phyloP scores from a whole-genome alignment of 2,329 filamentous ascomycete species.

The Passalora sequoiae region DNA sequence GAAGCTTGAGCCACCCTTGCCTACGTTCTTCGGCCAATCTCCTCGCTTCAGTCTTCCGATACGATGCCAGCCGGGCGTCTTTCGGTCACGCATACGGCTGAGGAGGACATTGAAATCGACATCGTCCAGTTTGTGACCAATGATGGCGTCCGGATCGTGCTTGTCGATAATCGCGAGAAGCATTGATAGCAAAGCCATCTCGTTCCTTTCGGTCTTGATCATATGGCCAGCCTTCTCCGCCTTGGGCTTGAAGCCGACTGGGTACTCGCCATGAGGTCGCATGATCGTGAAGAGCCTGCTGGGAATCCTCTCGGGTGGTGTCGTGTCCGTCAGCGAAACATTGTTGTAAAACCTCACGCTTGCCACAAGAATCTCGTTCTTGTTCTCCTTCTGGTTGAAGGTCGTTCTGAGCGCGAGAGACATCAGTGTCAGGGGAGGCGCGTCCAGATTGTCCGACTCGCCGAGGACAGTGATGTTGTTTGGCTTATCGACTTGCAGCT shows the following conservation, averaged over 20 bases:
- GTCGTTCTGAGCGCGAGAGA: conserved; percentile 82
- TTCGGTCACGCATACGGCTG: conserved; percentile 80
- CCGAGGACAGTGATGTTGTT: conserved; percentile 66
- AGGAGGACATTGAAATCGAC: conserved; percentile 91
- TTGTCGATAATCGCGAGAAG: conserved; percentile 85
- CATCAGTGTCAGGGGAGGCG: conserved; percentile 91
- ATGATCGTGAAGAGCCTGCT: conserved; percentile 90
- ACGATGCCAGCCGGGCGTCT: conserved; percentile 89
- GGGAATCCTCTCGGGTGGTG: conserved; percentile 78
- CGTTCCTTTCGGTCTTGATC: conserved; percentile 75
- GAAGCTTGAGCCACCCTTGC: conserved; percentile 79
- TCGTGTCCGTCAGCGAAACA: conserved; percentile 79
- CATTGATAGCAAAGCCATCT: conserved; percentile 77
- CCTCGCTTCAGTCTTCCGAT: conserved; percentile 79
- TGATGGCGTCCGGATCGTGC: conserved; percentile 85
- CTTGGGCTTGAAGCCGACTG: conserved; percentile 77
- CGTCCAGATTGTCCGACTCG: conserved; percentile 75
- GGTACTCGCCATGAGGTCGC: conserved; percentile 74
- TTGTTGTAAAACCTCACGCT: conserved; percentile 92
- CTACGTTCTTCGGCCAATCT: conserved; percentile 82
- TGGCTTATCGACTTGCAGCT: conserved; percentile 75
- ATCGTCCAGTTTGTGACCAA: conserved; percentile 94
- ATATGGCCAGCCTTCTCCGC: conserved; percentile 69
- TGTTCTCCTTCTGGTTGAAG: conserved; percentile 88
- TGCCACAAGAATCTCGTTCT: conserved; percentile 88